Conservation (phyloP, 1,284 basidiomycete genomes). For the Ustilago bromivora region DNA sequence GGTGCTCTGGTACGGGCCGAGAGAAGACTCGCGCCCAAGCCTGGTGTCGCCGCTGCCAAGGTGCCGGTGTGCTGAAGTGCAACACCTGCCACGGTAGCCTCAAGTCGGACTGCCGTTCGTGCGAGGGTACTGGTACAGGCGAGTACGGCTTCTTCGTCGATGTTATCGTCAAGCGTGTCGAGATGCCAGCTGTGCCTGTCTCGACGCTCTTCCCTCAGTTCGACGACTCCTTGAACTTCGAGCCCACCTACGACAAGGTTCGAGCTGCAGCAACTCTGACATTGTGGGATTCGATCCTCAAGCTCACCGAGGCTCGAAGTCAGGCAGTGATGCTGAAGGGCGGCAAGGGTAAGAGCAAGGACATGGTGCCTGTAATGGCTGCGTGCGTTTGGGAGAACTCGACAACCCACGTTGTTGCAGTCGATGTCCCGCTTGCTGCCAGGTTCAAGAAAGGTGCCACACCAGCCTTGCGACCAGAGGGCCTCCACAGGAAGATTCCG, state of each 20-base stretch:
- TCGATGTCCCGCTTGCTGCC: constrained; percentile 47
- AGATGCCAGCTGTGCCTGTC: constrained; percentile 54
- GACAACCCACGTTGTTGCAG: constrained; percentile 37
- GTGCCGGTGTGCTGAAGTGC: constrained; percentile 55
- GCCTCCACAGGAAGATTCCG: constrained; percentile 38
- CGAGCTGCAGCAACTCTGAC: constrained; percentile 41
- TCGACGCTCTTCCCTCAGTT: constrained; percentile 42
- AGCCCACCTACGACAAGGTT: constrained; percentile 46
- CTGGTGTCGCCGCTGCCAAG: constrained; percentile 53
- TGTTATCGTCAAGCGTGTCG: constrained; percentile 53
- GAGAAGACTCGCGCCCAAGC: constrained; percentile 50
- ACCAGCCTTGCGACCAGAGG: constrained; percentile 29
- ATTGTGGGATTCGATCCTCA: constrained; percentile 46
- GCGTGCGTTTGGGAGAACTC: constrained; percentile 60
- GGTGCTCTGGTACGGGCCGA: constrained; percentile 57
- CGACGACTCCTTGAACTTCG: constrained; percentile 6
- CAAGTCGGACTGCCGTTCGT: constrained; percentile 41
- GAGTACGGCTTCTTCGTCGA: constrained; percentile 58
- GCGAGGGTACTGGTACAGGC: constrained; percentile 50
- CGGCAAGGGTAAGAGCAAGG: constrained; percentile 33
- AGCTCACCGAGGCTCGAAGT: constrained; percentile 35
- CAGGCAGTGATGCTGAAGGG: constrained; percentile 12
- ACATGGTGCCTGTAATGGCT: constrained; percentile 55
- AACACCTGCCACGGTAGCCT: constrained; percentile 51
- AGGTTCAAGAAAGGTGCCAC: constrained; percentile 40